phyloP scores from a whole-genome alignment of 176 grass and related monocot species.

The Juncus effusus region DNA sequence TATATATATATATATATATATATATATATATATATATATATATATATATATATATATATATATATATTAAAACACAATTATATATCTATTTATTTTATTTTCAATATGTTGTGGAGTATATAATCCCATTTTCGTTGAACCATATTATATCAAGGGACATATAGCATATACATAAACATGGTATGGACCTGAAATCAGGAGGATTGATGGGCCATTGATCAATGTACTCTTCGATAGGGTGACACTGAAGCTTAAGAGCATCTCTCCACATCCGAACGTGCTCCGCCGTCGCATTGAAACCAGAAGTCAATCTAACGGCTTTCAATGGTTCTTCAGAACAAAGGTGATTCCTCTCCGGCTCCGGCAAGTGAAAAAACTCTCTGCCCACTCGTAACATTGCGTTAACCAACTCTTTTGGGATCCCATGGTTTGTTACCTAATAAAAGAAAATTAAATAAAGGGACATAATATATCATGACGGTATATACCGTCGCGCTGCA shows the following conservation, averaged over 20 bases:
- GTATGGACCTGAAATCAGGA: conserved; percentile 39
- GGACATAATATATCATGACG: no score
- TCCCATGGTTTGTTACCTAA: conserved; percentile 64
- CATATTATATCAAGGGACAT: no score
- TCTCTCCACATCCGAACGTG: conserved; percentile 71
- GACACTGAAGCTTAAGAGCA: conserved; percentile 65
- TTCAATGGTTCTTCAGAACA: conserved; percentile 74
- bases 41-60: neutral
- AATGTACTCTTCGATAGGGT: conserved; percentile 56
- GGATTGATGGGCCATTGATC: conserved; percentile 70
- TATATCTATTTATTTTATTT: no score
- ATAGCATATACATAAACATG: no score
- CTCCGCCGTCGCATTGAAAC: conserved; percentile 74
- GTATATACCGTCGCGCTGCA: no score
- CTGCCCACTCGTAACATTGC: conserved; percentile 48
- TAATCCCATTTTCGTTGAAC: no score
- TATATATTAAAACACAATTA: no score
- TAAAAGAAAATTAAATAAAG: no score
- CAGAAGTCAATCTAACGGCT: conserved; percentile 56
- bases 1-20: no score
- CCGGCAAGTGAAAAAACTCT: conserved; percentile 27
- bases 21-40: no score
- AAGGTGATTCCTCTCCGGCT: conserved; percentile 57
- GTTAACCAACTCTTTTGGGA: conserved; percentile 35
- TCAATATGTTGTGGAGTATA: no score